Percentiles rank a stretch among this genome's conserved stretches.
These are phyloP conservation scores for Eutrema yunnanense DNA, from an alignment of 345 rosid species.

Conservation along the genomic window DNA sequence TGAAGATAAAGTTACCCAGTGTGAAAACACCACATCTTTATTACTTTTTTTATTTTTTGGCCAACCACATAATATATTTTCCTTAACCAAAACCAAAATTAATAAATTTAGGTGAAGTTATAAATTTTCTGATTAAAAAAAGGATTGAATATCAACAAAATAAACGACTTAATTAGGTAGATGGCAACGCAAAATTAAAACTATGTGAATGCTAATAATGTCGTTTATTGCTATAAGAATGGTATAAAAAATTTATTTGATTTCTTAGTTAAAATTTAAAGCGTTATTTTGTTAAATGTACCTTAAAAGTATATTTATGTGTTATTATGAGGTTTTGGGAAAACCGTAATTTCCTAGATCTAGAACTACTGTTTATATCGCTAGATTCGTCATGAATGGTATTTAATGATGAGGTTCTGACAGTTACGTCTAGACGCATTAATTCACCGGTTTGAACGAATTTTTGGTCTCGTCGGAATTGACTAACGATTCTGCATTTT, in stretches of 20 bases:
- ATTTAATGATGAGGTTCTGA: too few species aligned
- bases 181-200: too few species aligned
- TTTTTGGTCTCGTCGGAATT: too few species aligned
- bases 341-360: too few species aligned
- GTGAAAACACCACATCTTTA: background rate
- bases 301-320: background rate
- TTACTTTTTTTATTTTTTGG: background rate
- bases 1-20: conserved; percentile 5
- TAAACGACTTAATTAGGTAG: background rate
- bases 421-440: too few species aligned
- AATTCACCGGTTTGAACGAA: too few species aligned
- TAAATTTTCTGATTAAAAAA: background rate
- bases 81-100: background rate
- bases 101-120: too few species aligned
- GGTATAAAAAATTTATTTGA: background rate
- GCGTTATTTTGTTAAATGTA: background rate
- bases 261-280: background rate
- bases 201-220: background rate
- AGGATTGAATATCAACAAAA: background rate
- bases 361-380: too few species aligned
- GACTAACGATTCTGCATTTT: too few species aligned
- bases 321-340: background rate
- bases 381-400: too few species aligned
- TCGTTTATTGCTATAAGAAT: background rate
- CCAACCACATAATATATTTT: background rate